Evolutionary conservation across 2,329 filamentous ascomycete genomes (phyloP).

Genomic region (Aspergillus pseudotamarii): DNA sequence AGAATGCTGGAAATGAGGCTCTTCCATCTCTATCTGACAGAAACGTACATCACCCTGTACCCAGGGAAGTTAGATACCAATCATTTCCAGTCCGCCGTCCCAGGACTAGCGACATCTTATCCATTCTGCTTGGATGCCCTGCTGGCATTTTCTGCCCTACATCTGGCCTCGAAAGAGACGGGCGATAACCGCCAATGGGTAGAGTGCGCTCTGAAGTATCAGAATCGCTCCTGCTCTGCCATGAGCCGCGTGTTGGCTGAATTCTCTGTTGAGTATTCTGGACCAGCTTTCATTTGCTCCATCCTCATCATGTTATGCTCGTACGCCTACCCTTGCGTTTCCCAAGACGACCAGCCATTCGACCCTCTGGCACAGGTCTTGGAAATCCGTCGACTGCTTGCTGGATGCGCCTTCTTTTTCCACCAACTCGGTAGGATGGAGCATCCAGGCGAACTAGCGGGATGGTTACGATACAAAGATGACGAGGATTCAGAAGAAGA

Average conservation of each 20-base stretch:
- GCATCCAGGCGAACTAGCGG: conserved; percentile 26
- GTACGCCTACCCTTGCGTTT: conserved; percentile 34
- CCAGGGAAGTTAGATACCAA: conserved; percentile 33
- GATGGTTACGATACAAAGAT: conserved; percentile 28
- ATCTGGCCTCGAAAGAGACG: conserved; percentile 43
- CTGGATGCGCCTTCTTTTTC: conserved; percentile 35
- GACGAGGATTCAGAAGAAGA: conserved; percentile 13
- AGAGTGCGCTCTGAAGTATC: conserved; percentile 40
- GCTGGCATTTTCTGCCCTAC: conserved; percentile 48
- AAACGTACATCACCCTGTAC: conserved; percentile 37
- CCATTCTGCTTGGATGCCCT: conserved; percentile 49
- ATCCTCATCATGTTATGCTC: conserved; percentile 44
- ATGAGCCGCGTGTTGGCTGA: conserved; percentile 38
- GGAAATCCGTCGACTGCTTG: conserved; percentile 32
- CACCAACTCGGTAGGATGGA: conserved; percentile 26
- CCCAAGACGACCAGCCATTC: conserved; percentile 24
- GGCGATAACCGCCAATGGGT: conserved; percentile 36
- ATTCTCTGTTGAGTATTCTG: conserved; percentile 45
- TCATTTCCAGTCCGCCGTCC: conserved; percentile 38
- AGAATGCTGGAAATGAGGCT: conserved; percentile 40
- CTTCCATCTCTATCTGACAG: conserved; percentile 43
- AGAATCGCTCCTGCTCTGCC: conserved; percentile 38
- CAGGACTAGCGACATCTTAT: conserved; percentile 44
- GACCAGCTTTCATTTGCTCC: conserved; percentile 45
- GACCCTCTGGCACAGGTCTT: conserved; percentile 32